These are phyloP conservation scores for Fraxinus platypoda DNA, from an alignment of 305 asterid genomes.

Conservation along the genomic window DNA sequence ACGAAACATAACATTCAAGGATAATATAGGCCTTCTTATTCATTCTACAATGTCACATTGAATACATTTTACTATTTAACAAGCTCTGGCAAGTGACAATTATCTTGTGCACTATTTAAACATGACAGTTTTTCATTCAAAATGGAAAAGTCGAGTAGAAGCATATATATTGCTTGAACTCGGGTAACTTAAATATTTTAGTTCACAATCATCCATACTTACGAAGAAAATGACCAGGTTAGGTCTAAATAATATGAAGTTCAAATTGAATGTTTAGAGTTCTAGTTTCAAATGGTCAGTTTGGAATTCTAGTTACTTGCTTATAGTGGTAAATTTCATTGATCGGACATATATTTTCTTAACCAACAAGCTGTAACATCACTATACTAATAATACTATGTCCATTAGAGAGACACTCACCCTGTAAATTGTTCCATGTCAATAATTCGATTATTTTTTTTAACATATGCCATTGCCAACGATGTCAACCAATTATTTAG, in stretches of 20 bases:
- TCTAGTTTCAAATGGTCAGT: not conserved
- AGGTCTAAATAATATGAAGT: not conserved
- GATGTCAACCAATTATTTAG: not conserved
- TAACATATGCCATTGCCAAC: not conserved
- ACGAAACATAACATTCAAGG: not conserved
- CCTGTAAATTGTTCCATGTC: not conserved
- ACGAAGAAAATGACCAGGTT: not conserved
- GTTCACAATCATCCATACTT: not conserved
- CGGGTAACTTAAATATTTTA: not conserved
- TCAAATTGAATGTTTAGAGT: not conserved
- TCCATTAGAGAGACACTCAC: not conserved
- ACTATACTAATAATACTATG: not conserved
- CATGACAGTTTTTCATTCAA: not conserved
- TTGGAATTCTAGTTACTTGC: not conserved
- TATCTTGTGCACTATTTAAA: not conserved
- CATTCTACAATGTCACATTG: not conserved
- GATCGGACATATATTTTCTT: constrained; percentile 2
- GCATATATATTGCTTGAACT: not conserved
- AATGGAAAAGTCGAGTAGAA: not conserved
- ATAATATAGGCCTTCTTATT: not conserved
- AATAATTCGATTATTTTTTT: not conserved
- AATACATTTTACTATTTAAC: not conserved
- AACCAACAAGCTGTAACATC: not conserved
- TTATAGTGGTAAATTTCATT: not conserved
- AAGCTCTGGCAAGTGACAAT: not conserved